Base-by-base conservation (phyloP, 371 early-diverging fungal genomes). In the Phascolomyces articulosus region DNA sequence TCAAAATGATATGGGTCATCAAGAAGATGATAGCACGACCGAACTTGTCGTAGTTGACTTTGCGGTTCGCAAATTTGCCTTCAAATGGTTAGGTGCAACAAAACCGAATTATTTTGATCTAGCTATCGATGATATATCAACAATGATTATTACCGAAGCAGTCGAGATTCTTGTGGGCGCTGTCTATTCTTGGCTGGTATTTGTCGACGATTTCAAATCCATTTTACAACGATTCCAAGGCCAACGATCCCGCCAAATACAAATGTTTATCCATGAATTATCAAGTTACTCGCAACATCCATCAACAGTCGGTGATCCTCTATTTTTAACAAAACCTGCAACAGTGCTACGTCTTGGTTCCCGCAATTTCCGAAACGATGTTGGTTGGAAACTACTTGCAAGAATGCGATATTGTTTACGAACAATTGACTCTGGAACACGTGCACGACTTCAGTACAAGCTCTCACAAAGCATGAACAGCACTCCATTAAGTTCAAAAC, bases 361-460 rank as follows among this genome's bases (percentile, higher is more conserved):
- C 4, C 74, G 84, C 7, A 78, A 82, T 58, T 87, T 88, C 58
- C 86, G 93, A 62, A 83, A 81, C 15, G 90, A 91, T 63, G 81
- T 82, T 13, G 91, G 91, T 16, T 95, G 95, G 95, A 93, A 91
- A 62, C 59, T 95, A 2, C 65, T 95, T 6, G 85, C 83, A 3
- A 86, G 91, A 40, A 80, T 93, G 67, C 79, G 94, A 10, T 88
- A 90, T 64, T 87, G 87, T 58, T 72, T 87, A 60, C 73, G 87
- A 0, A 60, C 66, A 1, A 82, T 88, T 79, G 75, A 82, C 8
- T 21, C 66, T 23, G 60, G 69, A 4, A 66, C 62, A 10, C 70
- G 76, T 9, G 80, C 78, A 18, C 70, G 68, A 31, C 64, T 89
- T 1, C 86, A 89, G 28, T 73, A 74, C 20, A 55, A 69, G 9